These are phyloP conservation scores for Aspergillus saccharolyticus DNA, from an alignment of 495 filamentous ascomycete genomes.

Conservation along the genomic window DNA sequence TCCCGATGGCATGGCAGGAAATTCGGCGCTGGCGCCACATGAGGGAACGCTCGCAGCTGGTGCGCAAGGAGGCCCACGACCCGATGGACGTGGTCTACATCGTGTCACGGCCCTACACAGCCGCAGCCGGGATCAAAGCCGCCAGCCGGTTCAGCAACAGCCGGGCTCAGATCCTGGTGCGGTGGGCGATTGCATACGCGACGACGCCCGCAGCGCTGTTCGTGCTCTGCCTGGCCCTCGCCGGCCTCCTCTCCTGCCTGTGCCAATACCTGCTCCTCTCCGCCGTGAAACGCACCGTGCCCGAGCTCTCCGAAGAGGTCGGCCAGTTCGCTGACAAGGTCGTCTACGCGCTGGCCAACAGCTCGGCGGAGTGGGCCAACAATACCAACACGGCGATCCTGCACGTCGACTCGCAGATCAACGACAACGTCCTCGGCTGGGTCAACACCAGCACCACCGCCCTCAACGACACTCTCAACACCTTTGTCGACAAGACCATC, in stretches of 20 bases:
- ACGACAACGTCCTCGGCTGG: slow-evolving; percentile 82
- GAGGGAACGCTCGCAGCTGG: slow-evolving; percentile 60
- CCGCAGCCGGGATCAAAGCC: slow-evolving; percentile 64
- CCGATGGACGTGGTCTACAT: slow-evolving; percentile 89
- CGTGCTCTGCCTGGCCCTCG: slow-evolving; percentile 76
- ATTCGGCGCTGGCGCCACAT: slow-evolving; percentile 71
- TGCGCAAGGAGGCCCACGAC: slow-evolving; percentile 63
- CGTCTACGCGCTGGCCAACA: slow-evolving; percentile 62
- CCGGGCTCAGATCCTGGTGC: slow-evolving; percentile 62
- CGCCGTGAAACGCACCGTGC: slow-evolving; percentile 67
- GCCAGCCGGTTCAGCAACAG: slow-evolving; percentile 63
- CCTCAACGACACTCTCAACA: slow-evolving; percentile 80
- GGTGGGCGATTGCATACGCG: slow-evolving; percentile 84
- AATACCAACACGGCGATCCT: slow-evolving; percentile 70
- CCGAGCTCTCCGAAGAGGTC: slow-evolving; percentile 68
- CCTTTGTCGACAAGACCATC: slow-evolving; percentile 69
- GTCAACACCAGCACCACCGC: slow-evolving; percentile 74
- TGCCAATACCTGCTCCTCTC: slow-evolving; percentile 79
- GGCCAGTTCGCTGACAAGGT: slow-evolving; percentile 79
- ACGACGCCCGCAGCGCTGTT: slow-evolving; percentile 83
- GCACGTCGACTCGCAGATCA: slow-evolving; percentile 65
- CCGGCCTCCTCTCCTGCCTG: slow-evolving; percentile 78
- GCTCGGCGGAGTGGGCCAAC: slow-evolving; percentile 71
- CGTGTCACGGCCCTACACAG: slow-evolving; percentile 70
- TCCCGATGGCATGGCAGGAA: slow-evolving; percentile 76